Conservation (phyloP, 495 filamentous ascomycete genomes). For the Aspergillus affinis region DNA sequence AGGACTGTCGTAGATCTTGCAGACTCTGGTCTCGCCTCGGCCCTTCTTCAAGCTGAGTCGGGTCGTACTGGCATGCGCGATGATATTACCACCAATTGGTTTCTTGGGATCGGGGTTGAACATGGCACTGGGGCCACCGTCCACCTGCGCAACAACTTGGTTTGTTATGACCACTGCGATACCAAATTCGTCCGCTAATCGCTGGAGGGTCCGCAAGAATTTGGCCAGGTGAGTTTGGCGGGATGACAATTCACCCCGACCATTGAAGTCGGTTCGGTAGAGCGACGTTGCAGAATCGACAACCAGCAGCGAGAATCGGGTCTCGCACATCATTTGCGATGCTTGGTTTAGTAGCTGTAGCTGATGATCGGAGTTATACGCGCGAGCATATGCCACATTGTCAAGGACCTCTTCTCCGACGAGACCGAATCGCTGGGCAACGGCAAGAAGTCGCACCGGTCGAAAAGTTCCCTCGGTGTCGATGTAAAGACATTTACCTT, state of each 20-base stretch:
- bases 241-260: conserved; percentile 86
- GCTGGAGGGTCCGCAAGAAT: conserved; percentile 92
- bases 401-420: conserved; percentile 96
- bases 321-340: conserved; percentile 98
- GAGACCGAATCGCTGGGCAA: conserved; percentile 90
- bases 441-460: conserved; percentile 83
- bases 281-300: conserved; percentile 94
- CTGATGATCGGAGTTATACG: conserved; percentile 98
- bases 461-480: conserved; percentile 98
- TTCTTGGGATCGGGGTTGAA: conserved; percentile 99
- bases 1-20: conserved; percentile 98
- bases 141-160: conserved; percentile 96
- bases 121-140: conserved; percentile 93
- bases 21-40: conserved; percentile 89
- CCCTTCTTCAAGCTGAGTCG: conserved; percentile 91
- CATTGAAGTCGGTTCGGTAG: conserved; percentile 93
- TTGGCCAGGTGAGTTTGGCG: conserved; percentile 94
- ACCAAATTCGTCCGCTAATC: conserved; percentile 95
- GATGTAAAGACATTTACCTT: conserved; percentile 99
- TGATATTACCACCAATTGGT: conserved; percentile 97
- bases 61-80: conserved; percentile 94
- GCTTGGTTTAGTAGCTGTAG: conserved; percentile 92
- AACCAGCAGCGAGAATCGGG: conserved; percentile 89
- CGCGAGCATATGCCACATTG: conserved; percentile 95
- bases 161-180: conserved; percentile 99